Evolutionary conservation across 495 filamentous ascomycete genomes (phyloP).

Genomic region (Ascobolus immersus): DNA sequence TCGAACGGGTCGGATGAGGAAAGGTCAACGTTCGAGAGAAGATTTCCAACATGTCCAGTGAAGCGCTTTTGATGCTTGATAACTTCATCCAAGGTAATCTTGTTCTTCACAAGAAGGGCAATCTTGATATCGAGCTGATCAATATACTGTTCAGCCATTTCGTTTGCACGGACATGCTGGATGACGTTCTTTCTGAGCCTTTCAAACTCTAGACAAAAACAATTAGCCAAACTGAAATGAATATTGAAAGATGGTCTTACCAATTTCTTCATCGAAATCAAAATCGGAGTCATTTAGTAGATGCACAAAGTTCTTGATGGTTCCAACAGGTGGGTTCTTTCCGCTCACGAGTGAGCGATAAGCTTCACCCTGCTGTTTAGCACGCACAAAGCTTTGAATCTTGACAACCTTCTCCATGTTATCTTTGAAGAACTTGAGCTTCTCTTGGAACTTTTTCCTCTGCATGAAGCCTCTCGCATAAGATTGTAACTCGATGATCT

Average conservation of each 20-base stretch:
- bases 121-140: constrained; percentile 98
- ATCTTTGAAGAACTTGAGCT: constrained; percentile 65
- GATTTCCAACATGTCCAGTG: constrained; percentile 65
- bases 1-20: constrained; percentile 82
- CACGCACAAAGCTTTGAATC: constrained; percentile 86
- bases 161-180: constrained; percentile 88
- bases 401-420: constrained; percentile 99
- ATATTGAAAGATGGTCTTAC: not conserved
- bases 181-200: constrained; percentile 78
- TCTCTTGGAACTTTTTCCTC: constrained; percentile 49
- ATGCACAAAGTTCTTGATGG: constrained; percentile 93
- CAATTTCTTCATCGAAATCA: constrained; percentile 90
- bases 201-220: constrained; percentile 51
- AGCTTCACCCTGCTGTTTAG: constrained; percentile 80
- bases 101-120: constrained; percentile 92
- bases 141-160: constrained; percentile 91
- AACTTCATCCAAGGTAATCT: constrained; percentile 95
- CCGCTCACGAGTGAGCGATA: constrained; percentile 64
- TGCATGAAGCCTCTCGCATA: constrained; percentile 47
- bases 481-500: constrained; percentile 48
- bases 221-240: constrained; percentile 6
- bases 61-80: constrained; percentile 92
- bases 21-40: constrained; percentile 67
- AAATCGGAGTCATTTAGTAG: constrained; percentile 94
- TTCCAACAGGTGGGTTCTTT: constrained; percentile 91